Conservation (phyloP, 176 grass and related monocot genomes). For the Dactylis glomerata region DNA sequence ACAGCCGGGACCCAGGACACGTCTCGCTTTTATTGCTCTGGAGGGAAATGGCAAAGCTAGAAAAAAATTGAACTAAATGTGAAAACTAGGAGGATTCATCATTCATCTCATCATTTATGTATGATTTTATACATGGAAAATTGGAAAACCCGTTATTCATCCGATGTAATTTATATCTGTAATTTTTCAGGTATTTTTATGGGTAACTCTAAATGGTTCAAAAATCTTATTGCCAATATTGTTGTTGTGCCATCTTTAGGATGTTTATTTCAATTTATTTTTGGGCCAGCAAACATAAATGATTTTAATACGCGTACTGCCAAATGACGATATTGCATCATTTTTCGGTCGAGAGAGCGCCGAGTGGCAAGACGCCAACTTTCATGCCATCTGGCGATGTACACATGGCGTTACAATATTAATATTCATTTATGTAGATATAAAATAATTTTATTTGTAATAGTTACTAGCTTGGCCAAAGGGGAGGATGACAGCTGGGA, state of each 20-base stretch:
- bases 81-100: background rate
- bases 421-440: too few species aligned
- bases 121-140: background rate
- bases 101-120: background rate
- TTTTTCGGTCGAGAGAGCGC: background rate
- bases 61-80: too few species aligned
- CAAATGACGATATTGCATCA: background rate
- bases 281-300: background rate
- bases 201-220: background rate
- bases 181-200: background rate
- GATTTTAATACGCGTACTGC: background rate
- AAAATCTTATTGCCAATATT: background rate
- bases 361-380: background rate
- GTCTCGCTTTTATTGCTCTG: background rate
- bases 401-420: too few species aligned
- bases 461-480: too few species aligned
- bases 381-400: background rate
- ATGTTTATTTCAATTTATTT: too few species aligned
- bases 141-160: background rate
- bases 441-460: too few species aligned
- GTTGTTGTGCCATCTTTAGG: background rate
- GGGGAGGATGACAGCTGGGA: too few species aligned
- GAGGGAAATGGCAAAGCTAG: background rate
- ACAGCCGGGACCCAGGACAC: constrained; percentile 2
- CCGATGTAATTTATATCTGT: background rate